A percentile compares a stretch with the other conserved stretches of the same genome.
These are phyloP conservation scores for Rhododendron molle DNA, from an alignment of 148 eudicot genomes.

Conservation along the genomic window DNA sequence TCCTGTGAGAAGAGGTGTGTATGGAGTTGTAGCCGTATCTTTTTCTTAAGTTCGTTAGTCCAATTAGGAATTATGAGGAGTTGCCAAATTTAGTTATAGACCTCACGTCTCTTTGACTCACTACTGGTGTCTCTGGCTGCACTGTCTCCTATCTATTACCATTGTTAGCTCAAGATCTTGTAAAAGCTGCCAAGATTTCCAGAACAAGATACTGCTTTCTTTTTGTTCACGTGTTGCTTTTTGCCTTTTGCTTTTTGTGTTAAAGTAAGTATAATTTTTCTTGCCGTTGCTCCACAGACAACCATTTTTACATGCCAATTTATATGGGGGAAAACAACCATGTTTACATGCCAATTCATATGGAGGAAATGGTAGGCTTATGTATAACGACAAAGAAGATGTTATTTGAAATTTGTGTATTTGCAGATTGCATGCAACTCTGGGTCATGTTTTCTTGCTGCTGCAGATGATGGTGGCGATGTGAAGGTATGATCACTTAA, in stretches of 20 bases:
- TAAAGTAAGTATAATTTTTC: background rate
- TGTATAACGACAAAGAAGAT: background rate
- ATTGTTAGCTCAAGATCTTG: background rate
- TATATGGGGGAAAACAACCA: background rate
- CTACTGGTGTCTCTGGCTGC: background rate
- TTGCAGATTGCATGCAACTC: conserved; percentile 76
- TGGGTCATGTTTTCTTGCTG: conserved; percentile 87
- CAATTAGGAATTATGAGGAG: background rate
- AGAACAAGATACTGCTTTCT: background rate
- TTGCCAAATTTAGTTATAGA: background rate
- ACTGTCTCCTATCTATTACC: background rate
- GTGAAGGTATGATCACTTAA: conserved; percentile 56
- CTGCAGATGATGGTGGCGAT: conserved; percentile 95
- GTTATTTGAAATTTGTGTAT: background rate
- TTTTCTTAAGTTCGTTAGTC: background rate
- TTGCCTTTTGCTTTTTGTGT: background rate
- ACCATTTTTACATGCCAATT: background rate
- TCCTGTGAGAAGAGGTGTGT: background rate
- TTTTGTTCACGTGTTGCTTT: background rate
- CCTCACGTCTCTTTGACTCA: background rate
- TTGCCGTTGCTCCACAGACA: background rate
- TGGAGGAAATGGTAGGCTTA: background rate
- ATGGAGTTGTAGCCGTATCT: background rate
- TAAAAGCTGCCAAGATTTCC: background rate
- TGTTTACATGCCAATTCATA: background rate